Evolutionary conservation across 306 rosid genomes (phyloP), one percentile per base, ranked within the genome.

Genomic region (Cicer pinnatifidum): DNA sequence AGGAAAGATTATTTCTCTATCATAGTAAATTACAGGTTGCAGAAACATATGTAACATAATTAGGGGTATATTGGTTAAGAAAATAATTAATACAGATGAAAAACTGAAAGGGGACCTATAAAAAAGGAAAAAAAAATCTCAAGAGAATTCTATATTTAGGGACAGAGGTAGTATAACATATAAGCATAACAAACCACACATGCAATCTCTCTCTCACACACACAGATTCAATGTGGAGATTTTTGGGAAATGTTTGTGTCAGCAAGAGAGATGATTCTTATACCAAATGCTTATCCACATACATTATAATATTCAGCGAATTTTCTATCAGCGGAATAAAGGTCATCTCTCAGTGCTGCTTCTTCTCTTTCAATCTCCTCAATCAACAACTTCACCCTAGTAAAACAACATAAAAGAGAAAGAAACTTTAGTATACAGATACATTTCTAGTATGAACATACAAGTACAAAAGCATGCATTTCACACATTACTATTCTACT

Each of bases 291-390:
- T 72, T 16, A 65, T 63, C 69, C 59, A 74, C 77, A 1, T 86
- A 95, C 97, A 78, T 82, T 87, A 82, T 90, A 90, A 67, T 91
- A 91, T 77, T 95, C 99, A 64, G 99, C 89, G 70, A 88, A 91
- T 79, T 89, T 91, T 85, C 96, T 85, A 78, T 92, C 99, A 8
- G 93, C 93, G 19, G 93, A 84, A 76, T 88, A 92, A 58, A 90
- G 92, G 68, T 95, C 99, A 54, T 90, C 93, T 16, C 92, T 82
- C 63, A 94, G 67, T 61, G 93, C 92, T 51, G 88, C 82, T 88
- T 91, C 99, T 80, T 95, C 97, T 85, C 89, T 86, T 81, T 91
- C 97, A 68, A 87, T 85, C 78, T 92, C 99, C 84, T 88, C 97
- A 41, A 86, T 95, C 76, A 91, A 85, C 84, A 87, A 76, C 84